Evolutionary conservation across 495 filamentous ascomycete species (phyloP).

Genomic region (Choiromyces venosus): DNA sequence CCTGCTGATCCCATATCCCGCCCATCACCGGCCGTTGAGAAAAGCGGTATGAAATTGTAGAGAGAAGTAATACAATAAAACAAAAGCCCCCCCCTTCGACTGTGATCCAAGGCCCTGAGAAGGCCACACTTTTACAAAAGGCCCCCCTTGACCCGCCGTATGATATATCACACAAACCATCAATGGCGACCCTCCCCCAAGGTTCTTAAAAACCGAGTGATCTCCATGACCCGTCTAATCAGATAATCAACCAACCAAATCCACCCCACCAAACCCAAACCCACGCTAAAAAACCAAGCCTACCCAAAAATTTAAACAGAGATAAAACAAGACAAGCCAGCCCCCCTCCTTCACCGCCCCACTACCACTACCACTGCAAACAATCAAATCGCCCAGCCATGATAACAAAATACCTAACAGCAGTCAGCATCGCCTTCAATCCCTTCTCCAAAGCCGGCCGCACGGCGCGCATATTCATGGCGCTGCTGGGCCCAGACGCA

Average conservation of each 20-base stretch:
- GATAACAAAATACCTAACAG: slow-evolving; percentile 81
- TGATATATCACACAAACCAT: background rate
- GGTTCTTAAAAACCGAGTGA: background rate
- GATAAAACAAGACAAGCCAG: background rate
- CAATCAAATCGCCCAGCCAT: slow-evolving; percentile 50
- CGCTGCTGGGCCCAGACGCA: slow-evolving; percentile 74
- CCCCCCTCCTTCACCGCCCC: background rate
- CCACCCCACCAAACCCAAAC: background rate
- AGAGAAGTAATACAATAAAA: background rate
- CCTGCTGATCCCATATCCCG: background rate
- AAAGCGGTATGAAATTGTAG: background rate
- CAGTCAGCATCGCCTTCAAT: slow-evolving; percentile 80
- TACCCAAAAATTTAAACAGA: too few relatives aligned
- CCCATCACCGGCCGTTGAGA: background rate
- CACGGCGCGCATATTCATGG: slow-evolving; percentile 78
- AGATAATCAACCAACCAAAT: background rate
- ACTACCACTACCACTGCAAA: slow-evolving; percentile 5
- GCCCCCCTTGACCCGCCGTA: background rate
- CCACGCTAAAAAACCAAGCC: too few relatives aligned
- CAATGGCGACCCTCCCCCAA: too few relatives aligned
- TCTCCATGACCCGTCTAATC: background rate
- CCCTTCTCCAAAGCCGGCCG: slow-evolving; percentile 74
- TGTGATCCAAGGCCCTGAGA: background rate
- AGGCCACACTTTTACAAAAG: background rate
- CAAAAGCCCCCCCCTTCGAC: background rate